A percentile compares a stretch with the other conserved stretches of the same genome.
phyloP scores from a whole-genome alignment of 176 grass and related monocot species.

The Oryza longistaminata region DNA sequence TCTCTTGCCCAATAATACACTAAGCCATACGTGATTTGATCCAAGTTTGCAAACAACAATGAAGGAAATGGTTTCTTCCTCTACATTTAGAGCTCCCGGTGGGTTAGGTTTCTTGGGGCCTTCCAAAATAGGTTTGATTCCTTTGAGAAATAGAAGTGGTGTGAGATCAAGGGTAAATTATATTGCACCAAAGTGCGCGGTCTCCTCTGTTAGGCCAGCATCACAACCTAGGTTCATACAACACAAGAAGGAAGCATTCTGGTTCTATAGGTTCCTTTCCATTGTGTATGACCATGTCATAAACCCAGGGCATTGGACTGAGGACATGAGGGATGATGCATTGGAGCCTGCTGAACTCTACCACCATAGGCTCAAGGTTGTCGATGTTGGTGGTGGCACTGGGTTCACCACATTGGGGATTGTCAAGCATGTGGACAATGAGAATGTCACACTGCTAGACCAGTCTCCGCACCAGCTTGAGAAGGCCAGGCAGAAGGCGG shows the following conservation, averaged over 20 bases:
- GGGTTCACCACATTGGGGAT: slow-evolving; percentile 63
- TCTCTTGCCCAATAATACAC: slow-evolving; percentile 22
- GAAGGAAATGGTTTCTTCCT: slow-evolving; percentile 49
- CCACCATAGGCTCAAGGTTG: slow-evolving; percentile 46
- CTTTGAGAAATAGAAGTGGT: slow-evolving; percentile 22
- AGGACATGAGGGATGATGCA: slow-evolving; percentile 73
- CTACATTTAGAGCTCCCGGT: slow-evolving; percentile 36
- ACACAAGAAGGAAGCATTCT: slow-evolving; percentile 86
- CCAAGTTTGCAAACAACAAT: slow-evolving; percentile 27
- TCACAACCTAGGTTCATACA: slow-evolving; percentile 76
- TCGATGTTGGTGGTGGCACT: slow-evolving; percentile 63
- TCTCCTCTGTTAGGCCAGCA: slow-evolving; percentile 56
- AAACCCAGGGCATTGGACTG: slow-evolving; percentile 74
- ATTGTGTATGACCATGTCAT: slow-evolving; percentile 75
- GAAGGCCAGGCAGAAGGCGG: slow-evolving; percentile 51
- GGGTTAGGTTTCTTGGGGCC: slow-evolving; percentile 36
- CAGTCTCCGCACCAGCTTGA: slow-evolving; percentile 66
- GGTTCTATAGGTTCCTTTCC: slow-evolving; percentile 76
- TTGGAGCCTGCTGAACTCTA: slow-evolving; percentile 59
- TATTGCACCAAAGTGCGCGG: slow-evolving; percentile 35
- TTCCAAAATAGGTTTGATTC: slow-evolving; percentile 42
- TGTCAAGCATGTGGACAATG: slow-evolving; percentile 37
- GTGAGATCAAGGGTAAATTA: slow-evolving; percentile 15
- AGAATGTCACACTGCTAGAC: slow-evolving; percentile 62
- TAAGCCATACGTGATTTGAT: slow-evolving; percentile 12